Percentiles rank a stretch among this genome's conserved stretches.
Conservation (phyloP, 805 yeast genomes). For the Metschnikowia matae region DNA sequence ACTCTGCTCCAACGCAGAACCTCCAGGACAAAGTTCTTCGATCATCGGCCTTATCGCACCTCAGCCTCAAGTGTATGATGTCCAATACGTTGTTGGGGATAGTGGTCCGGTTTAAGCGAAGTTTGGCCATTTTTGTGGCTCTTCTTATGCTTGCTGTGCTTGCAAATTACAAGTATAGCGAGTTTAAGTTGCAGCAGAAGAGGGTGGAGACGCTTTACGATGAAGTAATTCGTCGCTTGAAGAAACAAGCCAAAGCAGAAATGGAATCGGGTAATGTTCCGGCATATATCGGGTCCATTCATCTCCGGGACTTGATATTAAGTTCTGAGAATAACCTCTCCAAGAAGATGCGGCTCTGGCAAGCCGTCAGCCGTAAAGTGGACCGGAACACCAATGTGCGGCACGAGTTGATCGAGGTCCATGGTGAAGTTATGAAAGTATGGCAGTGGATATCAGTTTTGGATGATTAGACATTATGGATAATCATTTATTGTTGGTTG, state of each 20-base stretch:
- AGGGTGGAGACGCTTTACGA: conserved; percentile 44
- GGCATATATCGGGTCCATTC: conserved; percentile 62
- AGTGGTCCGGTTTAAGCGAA: conserved; percentile 22
- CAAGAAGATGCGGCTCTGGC: conserved; percentile 50
- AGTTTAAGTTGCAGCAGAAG: conserved; percentile 34
- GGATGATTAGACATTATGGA: conserved; percentile 1
- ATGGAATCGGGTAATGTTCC: conserved; percentile 25
- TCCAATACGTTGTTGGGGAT: conserved; percentile 47
- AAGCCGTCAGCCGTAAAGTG: conserved; percentile 46
- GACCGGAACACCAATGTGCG: conserved; percentile 67
- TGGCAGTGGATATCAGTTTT: conserved; percentile 69
- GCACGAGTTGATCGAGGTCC: conserved; percentile 60
- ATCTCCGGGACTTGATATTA: conserved; percentile 63
- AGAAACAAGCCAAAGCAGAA: conserved; percentile 40
- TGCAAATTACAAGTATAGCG: conserved; percentile 30
- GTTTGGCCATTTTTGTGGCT: conserved; percentile 12
- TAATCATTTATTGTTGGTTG: too few relatives aligned
- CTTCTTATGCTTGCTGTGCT: conserved; percentile 17
- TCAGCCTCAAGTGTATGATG: conserved; percentile 53
- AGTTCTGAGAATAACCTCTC: conserved; percentile 35
- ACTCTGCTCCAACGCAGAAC: conserved; percentile 36
- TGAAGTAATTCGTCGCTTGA: conserved; percentile 49
- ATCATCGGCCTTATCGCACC: conserved; percentile 65
- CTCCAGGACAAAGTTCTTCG: conserved; percentile 56
- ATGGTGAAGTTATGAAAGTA: conserved; percentile 82